Evolutionary conservation across 495 filamentous ascomycete genomes (phyloP).

Genomic region (Penicillium mononematosum): DNA sequence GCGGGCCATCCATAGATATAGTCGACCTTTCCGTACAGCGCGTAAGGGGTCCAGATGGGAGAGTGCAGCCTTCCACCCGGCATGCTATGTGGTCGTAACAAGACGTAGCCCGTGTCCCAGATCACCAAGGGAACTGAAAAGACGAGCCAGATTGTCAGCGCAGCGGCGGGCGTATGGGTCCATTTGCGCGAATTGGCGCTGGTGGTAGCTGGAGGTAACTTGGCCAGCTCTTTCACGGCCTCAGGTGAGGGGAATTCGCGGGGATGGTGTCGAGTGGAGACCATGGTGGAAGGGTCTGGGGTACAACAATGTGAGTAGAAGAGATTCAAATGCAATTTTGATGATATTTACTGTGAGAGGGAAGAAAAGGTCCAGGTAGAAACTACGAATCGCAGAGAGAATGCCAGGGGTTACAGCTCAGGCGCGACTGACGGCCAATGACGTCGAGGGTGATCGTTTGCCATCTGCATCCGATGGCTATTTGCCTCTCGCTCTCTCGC

Average conservation of each 20-base stretch:
- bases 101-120: conserved; percentile 81
- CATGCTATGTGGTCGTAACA: conserved; percentile 83
- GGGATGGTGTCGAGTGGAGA: conserved; percentile 53
- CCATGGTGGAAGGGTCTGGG: conserved; percentile 35
- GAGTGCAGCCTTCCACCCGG: conserved; percentile 71
- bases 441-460: conserved; percentile 31
- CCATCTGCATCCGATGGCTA: not conserved
- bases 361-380: not conserved
- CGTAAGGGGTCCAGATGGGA: conserved; percentile 77
- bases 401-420: conserved; percentile 13
- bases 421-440: conserved; percentile 27
- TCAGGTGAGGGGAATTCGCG: conserved; percentile 45
- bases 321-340: not conserved
- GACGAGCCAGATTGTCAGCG: conserved; percentile 70
- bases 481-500: not conserved
- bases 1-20: conserved; percentile 82
- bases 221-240: conserved; percentile 25
- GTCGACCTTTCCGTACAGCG: conserved; percentile 77
- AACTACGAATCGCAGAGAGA: not conserved
- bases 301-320: not conserved
- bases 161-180: conserved; percentile 65
- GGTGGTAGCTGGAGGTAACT: conserved; percentile 30
- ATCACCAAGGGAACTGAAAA: conserved; percentile 77
- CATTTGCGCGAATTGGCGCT: conserved; percentile 41
- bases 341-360: not conserved